These are phyloP conservation scores for Zymoseptoria crescenta DNA, from an alignment of 2,329 filamentous ascomycete species.

Conservation along the genomic window DNA sequence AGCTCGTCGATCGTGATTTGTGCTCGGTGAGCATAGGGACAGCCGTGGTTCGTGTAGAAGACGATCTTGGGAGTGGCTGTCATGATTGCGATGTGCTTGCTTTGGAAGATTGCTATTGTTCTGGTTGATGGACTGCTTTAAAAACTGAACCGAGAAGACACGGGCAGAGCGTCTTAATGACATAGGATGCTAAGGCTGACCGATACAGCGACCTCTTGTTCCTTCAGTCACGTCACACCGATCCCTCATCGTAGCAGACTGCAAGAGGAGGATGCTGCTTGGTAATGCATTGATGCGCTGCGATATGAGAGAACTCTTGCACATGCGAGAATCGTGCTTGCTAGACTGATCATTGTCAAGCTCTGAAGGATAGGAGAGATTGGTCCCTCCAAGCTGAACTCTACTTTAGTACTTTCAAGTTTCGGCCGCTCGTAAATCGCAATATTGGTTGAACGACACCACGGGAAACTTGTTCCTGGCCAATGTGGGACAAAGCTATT, in stretches of 20 bases:
- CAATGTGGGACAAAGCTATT: not conserved
- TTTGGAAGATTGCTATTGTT: not conserved
- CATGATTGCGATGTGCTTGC: not conserved
- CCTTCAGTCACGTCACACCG: not conserved
- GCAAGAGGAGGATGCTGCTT: not conserved
- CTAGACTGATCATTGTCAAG: too few relatives aligned
- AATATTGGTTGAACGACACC: not conserved
- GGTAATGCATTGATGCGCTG: not conserved
- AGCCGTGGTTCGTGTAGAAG: slow-evolving; percentile 62
- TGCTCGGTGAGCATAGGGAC: slow-evolving; percentile 68
- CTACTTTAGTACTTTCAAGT: not conserved
- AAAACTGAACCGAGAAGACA: too few relatives aligned
- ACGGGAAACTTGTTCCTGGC: not conserved
- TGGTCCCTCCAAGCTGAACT: not conserved
- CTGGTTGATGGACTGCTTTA: not conserved
- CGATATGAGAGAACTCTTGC: too few relatives aligned
- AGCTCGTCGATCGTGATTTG: slow-evolving; percentile 29
- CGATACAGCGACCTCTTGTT: not conserved
- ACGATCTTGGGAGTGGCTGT: slow-evolving; percentile 45
- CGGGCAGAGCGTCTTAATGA: not conserved
- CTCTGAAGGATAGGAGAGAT: not conserved
- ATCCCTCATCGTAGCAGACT: not conserved
- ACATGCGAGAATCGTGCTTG: too few relatives aligned
- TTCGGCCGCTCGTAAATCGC: not conserved
- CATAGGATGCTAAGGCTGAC: not conserved